Evolutionary conservation across 371 early-diverging fungal genomes (phyloP), one percentile per base, ranked within the genome.

Genomic region (Lichtheimia hyalospora): DNA sequence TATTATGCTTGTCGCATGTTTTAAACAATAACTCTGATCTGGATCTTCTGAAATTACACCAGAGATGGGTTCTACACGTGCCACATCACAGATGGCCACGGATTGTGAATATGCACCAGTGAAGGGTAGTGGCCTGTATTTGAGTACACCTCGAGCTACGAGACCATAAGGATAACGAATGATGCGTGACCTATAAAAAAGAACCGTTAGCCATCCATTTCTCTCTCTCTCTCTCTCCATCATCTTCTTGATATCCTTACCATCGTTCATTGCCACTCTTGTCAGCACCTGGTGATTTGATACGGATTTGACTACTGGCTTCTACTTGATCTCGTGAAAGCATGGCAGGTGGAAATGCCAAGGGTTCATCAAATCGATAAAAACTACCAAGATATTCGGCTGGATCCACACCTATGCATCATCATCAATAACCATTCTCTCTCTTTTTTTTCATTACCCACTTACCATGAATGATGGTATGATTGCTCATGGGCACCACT

Each of bases 211-310:
- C 10, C 10, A 34, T 28, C 34, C 1, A n/a, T n/a, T 27, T 25
- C 3, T 7, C 27, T 27, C 16, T 42, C 14, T 51, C 23, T 27
- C n/a, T 20, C 12, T 16, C 50, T 12, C 50, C 41, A 43, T 34
- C 39, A 39, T 7, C 41, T 20, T 5, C 25, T 3, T 20, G 7
- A 49, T n/a, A 3, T 6, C 18, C 27, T n/a, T 64, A 67, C 79
- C 79, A 83, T 63, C 75, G 59, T 55, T 78, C 73, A 59, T 79
- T 80, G 3, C 77, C 81, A 42, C 75, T 83, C 42, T 58, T 69
- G 52, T 84, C 82, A 20, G 80, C 79, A 42, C 87, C 89, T 15
- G 89, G 89, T 43, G 80, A 79, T 64, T 82, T 82, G 54, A 88
- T 79, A 18, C 84, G 82, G 49, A 88, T 79, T 65, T 87, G 86